Evolutionary conservation across 78 protist genomes (phyloP).

Genomic region (Pigoraptor vietnamica): DNA sequence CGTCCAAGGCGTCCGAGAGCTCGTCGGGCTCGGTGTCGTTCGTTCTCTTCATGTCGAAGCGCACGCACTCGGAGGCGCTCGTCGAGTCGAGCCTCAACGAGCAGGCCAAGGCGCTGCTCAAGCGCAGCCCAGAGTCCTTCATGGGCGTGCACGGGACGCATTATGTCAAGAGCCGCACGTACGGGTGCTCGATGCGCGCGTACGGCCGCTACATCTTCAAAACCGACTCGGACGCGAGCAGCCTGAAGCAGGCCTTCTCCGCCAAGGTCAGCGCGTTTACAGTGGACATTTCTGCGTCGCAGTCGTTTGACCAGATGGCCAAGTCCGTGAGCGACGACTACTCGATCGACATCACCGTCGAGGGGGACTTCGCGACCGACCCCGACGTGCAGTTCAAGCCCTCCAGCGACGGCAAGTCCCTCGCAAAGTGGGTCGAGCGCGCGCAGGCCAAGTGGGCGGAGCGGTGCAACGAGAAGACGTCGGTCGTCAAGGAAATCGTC

Average conservation of each 20-base stretch:
- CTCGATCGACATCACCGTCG: background rate
- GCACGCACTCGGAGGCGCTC: background rate
- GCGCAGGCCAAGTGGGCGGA: background rate
- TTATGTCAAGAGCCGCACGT: background rate
- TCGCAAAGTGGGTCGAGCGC: background rate
- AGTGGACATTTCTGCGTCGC: background rate
- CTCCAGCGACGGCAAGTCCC: background rate
- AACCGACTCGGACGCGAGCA: background rate
- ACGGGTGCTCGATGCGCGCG: background rate
- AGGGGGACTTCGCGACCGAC: background rate
- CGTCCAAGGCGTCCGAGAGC: background rate
- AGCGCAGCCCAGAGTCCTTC: background rate
- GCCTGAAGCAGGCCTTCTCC: background rate
- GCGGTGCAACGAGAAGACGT: background rate
- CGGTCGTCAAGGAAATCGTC: background rate
- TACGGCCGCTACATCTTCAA: background rate
- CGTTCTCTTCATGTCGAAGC: background rate
- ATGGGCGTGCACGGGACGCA: background rate
- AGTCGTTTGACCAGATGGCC: background rate
- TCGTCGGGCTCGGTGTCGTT: background rate
- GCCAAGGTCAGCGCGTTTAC: background rate
- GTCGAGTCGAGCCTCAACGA: background rate
- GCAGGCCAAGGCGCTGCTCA: background rate
- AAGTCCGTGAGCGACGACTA: background rate
- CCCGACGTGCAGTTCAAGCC: background rate